A percentile compares a stretch with the other conserved stretches of the same genome.
These are phyloP conservation scores for Capsicum baccatum DNA, from an alignment of 257 asterid genomes.

Conservation along the genomic window DNA sequence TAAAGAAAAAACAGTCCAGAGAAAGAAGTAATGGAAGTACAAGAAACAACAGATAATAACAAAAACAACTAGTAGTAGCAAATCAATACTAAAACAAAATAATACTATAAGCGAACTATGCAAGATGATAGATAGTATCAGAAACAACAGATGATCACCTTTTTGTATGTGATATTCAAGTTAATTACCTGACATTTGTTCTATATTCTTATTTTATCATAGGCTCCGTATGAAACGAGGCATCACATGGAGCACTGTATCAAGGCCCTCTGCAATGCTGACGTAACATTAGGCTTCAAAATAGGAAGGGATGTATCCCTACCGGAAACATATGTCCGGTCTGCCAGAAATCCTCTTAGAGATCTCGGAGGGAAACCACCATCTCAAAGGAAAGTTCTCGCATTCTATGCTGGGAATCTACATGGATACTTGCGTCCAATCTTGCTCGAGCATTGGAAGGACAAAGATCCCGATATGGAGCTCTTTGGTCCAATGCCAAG, in stretches of 20 bases:
- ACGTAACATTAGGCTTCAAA: constrained; percentile 77
- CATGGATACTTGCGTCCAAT: constrained; percentile 87
- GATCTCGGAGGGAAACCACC: constrained; percentile 89
- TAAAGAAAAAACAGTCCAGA: too few relatives aligned
- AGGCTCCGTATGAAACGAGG: constrained; percentile 90
- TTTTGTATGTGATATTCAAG: background rate
- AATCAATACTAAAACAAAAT: too few relatives aligned
- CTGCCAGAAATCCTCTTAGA: constrained; percentile 71
- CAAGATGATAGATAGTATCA: too few relatives aligned
- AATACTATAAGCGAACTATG: too few relatives aligned
- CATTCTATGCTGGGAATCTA: constrained; percentile 81
- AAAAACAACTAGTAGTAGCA: too few relatives aligned
- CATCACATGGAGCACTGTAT: constrained; percentile 89
- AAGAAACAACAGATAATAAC: too few relatives aligned
- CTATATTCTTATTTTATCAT: constrained; percentile 21
- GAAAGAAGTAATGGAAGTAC: too few relatives aligned
- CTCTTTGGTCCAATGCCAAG: constrained; percentile 81
- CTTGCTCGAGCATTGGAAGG: constrained; percentile 71
- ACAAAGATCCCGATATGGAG: constrained; percentile 70
- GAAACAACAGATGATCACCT: background rate
- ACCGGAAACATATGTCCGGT: constrained; percentile 79
- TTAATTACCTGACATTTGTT: background rate
- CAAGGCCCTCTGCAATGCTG: constrained; percentile 91
- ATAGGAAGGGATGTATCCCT: constrained; percentile 82
- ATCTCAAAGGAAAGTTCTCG: constrained; percentile 64